phyloP scores from a whole-genome alignment of 1,284 basidiomycete species.

The Moesziomyces antarcticus region DNA sequence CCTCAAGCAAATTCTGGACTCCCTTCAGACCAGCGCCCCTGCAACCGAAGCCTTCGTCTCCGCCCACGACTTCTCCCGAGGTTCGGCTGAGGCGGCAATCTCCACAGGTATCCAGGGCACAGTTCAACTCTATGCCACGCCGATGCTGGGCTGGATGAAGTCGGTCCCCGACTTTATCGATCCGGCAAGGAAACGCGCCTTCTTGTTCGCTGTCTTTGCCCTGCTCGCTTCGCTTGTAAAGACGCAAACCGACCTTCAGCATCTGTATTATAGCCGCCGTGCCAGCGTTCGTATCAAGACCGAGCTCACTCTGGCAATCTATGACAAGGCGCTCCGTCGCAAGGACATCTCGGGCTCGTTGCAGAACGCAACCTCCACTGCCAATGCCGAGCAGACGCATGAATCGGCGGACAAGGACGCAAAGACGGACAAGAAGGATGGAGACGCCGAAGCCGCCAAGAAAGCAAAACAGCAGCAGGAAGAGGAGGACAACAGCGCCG shows the following conservation, averaged over 20 bases:
- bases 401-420: slow-evolving; percentile 67
- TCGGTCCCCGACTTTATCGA: slow-evolving; percentile 6
- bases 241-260: slow-evolving; percentile 74
- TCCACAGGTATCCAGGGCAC: background rate
- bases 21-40: slow-evolving; percentile 13
- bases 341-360: slow-evolving; percentile 82
- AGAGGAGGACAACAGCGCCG: slow-evolving; percentile 26
- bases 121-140: background rate
- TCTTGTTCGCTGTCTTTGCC: slow-evolving; percentile 43
- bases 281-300: slow-evolving; percentile 77
- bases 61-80: background rate
- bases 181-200: slow-evolving; percentile 32
- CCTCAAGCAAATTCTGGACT: slow-evolving; percentile 43
- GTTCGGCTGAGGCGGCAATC: background rate
- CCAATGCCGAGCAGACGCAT: slow-evolving; percentile 69
- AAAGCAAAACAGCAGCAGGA: slow-evolving; percentile 1
- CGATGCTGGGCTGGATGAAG: slow-evolving; percentile 2
- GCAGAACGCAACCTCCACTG: slow-evolving; percentile 72
- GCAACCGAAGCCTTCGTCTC: background rate
- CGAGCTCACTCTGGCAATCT: slow-evolving; percentile 83
- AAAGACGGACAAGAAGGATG: slow-evolving; percentile 39
- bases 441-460: slow-evolving; percentile 1
- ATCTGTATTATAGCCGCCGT: slow-evolving; percentile 78
- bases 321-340: slow-evolving; percentile 86
- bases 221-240: slow-evolving; percentile 39